Evolutionary conservation across 176 grass and related monocot genomes (phyloP).

Genomic region (Juncus inflexus): DNA sequence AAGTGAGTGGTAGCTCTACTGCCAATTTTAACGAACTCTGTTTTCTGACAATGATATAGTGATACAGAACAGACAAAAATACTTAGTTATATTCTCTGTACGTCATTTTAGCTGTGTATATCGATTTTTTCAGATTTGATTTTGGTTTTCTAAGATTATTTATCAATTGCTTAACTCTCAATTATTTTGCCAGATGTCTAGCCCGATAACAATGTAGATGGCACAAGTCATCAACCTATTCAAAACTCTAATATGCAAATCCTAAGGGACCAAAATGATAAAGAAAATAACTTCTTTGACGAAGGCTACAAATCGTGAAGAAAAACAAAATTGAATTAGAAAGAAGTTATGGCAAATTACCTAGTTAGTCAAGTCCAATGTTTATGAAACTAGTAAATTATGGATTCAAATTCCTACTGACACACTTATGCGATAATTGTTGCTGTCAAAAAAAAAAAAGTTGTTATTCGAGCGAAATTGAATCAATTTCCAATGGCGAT

Average conservation of each 20-base stretch:
- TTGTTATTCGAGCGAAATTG: constrained; percentile 26
- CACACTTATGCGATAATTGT: too few relatives aligned
- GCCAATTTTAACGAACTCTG: too few relatives aligned
- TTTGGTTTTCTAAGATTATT: background rate
- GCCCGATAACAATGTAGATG: constrained; percentile 74
- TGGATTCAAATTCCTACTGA: too few relatives aligned
- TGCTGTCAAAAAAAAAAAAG: too few relatives aligned
- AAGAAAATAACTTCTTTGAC: constrained; percentile 33
- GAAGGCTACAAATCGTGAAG: constrained; percentile 31
- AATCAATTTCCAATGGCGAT: background rate
- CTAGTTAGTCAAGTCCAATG: too few relatives aligned
- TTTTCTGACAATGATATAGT: too few relatives aligned
- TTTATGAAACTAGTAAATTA: too few relatives aligned
- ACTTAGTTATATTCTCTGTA: too few relatives aligned
- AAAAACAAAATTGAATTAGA: constrained; percentile 25
- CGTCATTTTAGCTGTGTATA: too few relatives aligned
- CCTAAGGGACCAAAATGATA: constrained; percentile 50
- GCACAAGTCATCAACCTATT: constrained; percentile 90
- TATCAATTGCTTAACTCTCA: background rate
- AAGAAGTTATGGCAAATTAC: background rate
- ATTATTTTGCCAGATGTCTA: constrained; percentile 49
- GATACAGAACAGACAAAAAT: too few relatives aligned
- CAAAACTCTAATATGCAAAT: constrained; percentile 58
- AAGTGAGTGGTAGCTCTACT: too few relatives aligned
- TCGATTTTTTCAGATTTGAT: too few relatives aligned